Percentiles rank a stretch among this genome's conserved stretches.
Evolutionary conservation across 1,284 basidiomycete species (phyloP).

Genomic region (Cerioporus squamosus): DNA sequence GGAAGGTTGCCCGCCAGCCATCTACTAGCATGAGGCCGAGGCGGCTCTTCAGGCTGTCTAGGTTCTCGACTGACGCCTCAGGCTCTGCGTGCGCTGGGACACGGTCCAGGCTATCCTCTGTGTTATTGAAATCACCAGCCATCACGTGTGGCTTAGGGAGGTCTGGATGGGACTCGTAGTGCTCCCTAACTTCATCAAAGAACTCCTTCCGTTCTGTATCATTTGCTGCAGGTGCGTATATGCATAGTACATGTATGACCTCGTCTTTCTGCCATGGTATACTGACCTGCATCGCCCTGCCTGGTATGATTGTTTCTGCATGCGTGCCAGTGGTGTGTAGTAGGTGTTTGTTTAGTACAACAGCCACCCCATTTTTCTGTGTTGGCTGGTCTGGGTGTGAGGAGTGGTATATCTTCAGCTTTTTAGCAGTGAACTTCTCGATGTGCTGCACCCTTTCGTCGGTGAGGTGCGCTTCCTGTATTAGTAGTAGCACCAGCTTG

Average conservation of each 20-base stretch:
- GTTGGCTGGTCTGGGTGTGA: background rate
- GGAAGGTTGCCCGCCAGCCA: conserved; percentile 40
- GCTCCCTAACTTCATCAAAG: conserved; percentile 29
- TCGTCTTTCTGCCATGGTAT: conserved; percentile 20
- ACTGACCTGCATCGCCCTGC: background rate
- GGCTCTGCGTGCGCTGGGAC: background rate
- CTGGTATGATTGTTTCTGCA: background rate
- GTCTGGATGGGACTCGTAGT: conserved; percentile 5
- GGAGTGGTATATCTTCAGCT: background rate
- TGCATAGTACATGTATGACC: conserved; percentile 29
- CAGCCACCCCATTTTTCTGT: background rate
- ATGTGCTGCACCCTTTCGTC: background rate
- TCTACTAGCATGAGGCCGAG: conserved; percentile 31
- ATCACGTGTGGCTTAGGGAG: conserved; percentile 36
- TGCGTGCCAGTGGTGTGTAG: background rate
- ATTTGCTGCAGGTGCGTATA: conserved; percentile 43
- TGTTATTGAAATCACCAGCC: conserved; percentile 47
- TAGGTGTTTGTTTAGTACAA: background rate
- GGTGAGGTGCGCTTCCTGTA: conserved; percentile 12
- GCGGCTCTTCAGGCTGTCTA: background rate
- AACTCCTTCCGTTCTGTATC: conserved; percentile 32
- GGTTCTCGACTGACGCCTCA: conserved; percentile 19
- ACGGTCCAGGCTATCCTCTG: conserved; percentile 28
- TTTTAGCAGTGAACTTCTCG: background rate
- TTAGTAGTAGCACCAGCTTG: background rate